Evolutionary conservation across 306 rosid species (phyloP).

Genomic region (Prosopis cineraria): DNA sequence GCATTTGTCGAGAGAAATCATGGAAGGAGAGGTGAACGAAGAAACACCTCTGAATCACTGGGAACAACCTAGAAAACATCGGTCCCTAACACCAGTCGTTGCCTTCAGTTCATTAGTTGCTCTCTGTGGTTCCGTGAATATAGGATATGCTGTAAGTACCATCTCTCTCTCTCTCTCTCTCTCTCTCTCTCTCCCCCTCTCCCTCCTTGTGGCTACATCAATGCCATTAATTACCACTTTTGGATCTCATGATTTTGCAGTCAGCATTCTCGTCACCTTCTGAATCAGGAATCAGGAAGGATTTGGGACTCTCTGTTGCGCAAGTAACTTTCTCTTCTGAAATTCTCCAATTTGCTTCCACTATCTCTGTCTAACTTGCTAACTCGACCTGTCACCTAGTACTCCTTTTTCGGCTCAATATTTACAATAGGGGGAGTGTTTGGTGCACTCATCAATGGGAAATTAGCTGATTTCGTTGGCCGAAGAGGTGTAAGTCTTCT

Average conservation of each 20-base stretch:
- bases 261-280: background rate
- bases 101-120: background rate
- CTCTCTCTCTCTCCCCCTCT: no score
- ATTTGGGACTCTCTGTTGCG: background rate
- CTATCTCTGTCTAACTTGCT: background rate
- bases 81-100: background rate
- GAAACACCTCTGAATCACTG: background rate
- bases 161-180: background rate
- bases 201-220: background rate
- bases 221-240: background rate
- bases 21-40: background rate
- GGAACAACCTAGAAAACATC: background rate
- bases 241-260: background rate
- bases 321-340: background rate
- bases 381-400: background rate
- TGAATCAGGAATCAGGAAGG: background rate
- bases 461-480: background rate
- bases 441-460: background rate
- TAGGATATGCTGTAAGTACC: background rate
- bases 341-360: background rate
- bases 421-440: background rate
- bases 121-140: background rate
- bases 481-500: background rate
- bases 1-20: background rate
- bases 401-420: background rate